phyloP scores from a whole-genome alignment of 225 moss, liverwort and hornwort genomes.

The Bryoerythrophyllum caledonicum region DNA sequence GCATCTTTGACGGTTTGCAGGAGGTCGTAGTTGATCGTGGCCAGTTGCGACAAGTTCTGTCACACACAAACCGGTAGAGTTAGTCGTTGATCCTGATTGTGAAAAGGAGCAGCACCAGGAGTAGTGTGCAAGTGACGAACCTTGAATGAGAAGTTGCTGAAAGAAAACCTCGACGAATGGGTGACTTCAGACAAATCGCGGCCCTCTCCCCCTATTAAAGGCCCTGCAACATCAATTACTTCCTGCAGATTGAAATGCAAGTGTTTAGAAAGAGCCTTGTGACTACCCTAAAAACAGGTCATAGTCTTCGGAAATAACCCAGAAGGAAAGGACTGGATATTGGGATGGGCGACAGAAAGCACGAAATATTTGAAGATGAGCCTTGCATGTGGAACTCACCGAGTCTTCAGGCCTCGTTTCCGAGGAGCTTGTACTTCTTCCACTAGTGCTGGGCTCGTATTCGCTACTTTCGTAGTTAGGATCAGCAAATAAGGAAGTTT shows the following conservation, averaged over 20 bases:
- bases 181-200: conserved; percentile 77
- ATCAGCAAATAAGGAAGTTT: conserved; percentile 77
- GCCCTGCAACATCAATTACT: conserved; percentile 49
- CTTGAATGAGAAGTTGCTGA: conserved; percentile 99
- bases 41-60: conserved; percentile 97
- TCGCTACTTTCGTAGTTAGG: conserved; percentile 84
- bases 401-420: conserved; percentile 84
- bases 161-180: conserved; percentile 78
- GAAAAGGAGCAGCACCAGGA: not conserved
- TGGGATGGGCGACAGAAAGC: not conserved
- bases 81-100: not conserved
- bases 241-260: conserved; percentile 38
- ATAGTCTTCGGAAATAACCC: not conserved
- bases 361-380: conserved; percentile 6
- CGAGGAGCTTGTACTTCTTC: conserved; percentile 88
- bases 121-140: conserved; percentile 31
- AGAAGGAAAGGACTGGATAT: not conserved
- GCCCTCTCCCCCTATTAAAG: conserved; percentile 66
- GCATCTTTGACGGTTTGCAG: conserved; percentile 79
- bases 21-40: conserved; percentile 99
- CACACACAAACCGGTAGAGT: conserved; percentile 12
- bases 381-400: conserved; percentile 42
- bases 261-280: conserved; percentile 2
- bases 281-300: conserved; percentile 1
- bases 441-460: conserved; percentile 83